These are phyloP conservation scores for Leishmania tarentolae DNA, from an alignment of 208 protist genomes.

Conservation along the genomic window DNA sequence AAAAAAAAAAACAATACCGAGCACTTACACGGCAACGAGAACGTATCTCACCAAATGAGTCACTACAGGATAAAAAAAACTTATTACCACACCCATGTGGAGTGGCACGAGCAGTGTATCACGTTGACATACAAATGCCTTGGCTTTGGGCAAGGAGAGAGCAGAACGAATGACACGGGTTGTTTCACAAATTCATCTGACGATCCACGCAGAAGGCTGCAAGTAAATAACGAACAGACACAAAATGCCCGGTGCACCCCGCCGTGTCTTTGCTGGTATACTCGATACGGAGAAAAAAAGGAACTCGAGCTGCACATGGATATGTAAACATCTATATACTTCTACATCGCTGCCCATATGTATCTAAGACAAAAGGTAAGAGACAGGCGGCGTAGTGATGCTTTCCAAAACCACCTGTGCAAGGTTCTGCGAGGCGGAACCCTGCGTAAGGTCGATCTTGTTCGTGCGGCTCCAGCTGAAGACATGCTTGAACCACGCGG, in stretches of 20 bases:
- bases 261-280: background rate
- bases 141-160: background rate
- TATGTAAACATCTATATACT: constrained; percentile 7
- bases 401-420: constrained; percentile 35
- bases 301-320: background rate
- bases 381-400: constrained; percentile 23
- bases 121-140: background rate
- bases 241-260: too few relatives aligned
- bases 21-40: background rate
- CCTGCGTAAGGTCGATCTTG: constrained; percentile 32
- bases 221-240: background rate
- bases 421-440: constrained; percentile 37
- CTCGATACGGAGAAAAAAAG: background rate
- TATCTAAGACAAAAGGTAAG: constrained; percentile 43
- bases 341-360: constrained; percentile 64
- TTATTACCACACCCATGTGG: background rate
- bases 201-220: too few relatives aligned
- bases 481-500: constrained; percentile 31
- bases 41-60: background rate
- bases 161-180: background rate
- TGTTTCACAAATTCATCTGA: background rate
- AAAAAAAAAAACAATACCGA: background rate
- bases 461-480: constrained; percentile 37
- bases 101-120: background rate
- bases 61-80: background rate